A percentile compares a stretch with the other conserved stretches of the same genome.
These are phyloP conservation scores for Psilocybe sp. DNA, from an alignment of 768 basidiomycete genomes.

Conservation along the genomic window DNA sequence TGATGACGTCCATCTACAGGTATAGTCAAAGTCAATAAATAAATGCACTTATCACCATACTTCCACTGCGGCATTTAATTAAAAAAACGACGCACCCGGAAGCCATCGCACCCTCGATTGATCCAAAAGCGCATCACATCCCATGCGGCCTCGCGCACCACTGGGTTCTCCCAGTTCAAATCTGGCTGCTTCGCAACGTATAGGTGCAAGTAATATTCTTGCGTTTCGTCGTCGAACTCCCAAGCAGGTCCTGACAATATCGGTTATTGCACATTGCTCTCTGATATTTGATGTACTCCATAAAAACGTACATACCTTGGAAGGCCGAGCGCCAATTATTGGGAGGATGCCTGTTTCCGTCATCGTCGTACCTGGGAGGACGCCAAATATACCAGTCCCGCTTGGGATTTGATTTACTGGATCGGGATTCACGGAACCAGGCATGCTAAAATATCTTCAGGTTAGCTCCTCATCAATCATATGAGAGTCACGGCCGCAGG, in stretches of 20 bases:
- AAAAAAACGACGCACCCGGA: conserved; percentile 45
- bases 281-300: too few relatives aligned
- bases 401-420: conserved; percentile 52
- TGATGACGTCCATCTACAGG: conserved; percentile 66
- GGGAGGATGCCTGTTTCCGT: conserved; percentile 57
- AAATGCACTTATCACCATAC: background rate
- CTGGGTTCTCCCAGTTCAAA: conserved; percentile 73
- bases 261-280: too few relatives aligned
- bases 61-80: background rate
- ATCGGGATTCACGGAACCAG: conserved; percentile 64
- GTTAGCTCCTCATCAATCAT: too few relatives aligned
- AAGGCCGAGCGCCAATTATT: conserved; percentile 75
- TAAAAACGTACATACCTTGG: conserved; percentile 41
- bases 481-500: background rate
- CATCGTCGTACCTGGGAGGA: conserved; percentile 48
- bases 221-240: conserved; percentile 62
- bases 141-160: conserved; percentile 55
- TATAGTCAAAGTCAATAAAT: background rate
- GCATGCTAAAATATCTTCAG: conserved; percentile 42
- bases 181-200: conserved; percentile 70
- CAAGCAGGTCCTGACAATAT: conserved; percentile 57
- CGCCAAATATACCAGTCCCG: conserved; percentile 81
- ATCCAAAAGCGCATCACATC: conserved; percentile 74
- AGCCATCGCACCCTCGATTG: conserved; percentile 72
- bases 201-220: conserved; percentile 74